Evolutionary conservation across 177 flowering plant genomes (phyloP).

Genomic region (Vitis hybrid): DNA sequence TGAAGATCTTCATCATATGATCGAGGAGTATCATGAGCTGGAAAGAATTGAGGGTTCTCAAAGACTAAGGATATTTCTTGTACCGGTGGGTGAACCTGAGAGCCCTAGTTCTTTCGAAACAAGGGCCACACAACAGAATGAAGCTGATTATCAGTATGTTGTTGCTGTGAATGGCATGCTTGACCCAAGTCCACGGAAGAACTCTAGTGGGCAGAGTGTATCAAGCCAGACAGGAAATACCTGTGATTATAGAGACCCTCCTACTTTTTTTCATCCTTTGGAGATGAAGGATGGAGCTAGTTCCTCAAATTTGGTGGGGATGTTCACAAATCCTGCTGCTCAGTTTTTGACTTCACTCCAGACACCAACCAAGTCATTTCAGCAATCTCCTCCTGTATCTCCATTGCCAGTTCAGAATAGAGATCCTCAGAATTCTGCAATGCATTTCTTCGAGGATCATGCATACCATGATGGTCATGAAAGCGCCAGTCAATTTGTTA

Average conservation of each 20-base stretch:
- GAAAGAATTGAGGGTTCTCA: conserved; percentile 55
- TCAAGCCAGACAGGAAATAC: conserved; percentile 39
- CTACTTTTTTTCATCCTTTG: conserved; percentile 22
- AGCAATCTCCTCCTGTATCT: conserved; percentile 41
- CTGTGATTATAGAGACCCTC: conserved; percentile 38
- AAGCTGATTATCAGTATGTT: conserved; percentile 60
- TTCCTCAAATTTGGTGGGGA: conserved; percentile 22
- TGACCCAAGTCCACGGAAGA: conserved; percentile 45
- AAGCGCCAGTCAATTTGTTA: conserved; percentile 12
- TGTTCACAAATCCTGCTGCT: conserved; percentile 24
- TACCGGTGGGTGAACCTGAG: conserved; percentile 48
- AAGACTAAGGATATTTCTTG: conserved; percentile 66
- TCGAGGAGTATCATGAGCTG: conserved; percentile 76
- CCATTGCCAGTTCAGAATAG: conserved; percentile 28
- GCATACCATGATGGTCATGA: conserved; percentile 19
- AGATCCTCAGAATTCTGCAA: conserved; percentile 21
- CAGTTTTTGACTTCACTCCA: conserved; percentile 22
- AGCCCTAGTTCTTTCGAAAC: conserved; percentile 41
- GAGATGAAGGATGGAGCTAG: conserved; percentile 32
- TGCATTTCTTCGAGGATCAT: conserved; percentile 29
- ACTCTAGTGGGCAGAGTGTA: conserved; percentile 45
- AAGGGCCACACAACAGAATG: conserved; percentile 28
- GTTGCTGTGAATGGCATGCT: conserved; percentile 72
- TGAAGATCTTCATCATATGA: conserved; percentile 85
- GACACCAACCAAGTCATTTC: conserved; percentile 24